These are phyloP conservation scores for Irpex sp. DNA, from an alignment of 1,284 basidiomycete species.

Conservation along the genomic window DNA sequence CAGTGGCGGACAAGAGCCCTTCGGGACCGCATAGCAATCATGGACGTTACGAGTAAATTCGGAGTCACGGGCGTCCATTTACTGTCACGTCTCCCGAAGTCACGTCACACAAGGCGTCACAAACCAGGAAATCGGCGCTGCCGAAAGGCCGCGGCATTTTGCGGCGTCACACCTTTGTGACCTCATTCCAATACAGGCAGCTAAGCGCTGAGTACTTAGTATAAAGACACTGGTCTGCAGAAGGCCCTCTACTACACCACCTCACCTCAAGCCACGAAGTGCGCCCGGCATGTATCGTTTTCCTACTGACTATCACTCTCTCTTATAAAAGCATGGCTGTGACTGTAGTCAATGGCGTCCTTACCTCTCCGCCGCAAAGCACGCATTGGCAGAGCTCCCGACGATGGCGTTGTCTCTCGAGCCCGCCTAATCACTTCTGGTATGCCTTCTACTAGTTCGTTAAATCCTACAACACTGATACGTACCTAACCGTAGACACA, in stretches of 20 bases:
- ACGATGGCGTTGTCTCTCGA: not conserved
- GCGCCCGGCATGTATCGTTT: not conserved
- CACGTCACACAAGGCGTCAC: not conserved
- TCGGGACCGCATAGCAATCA: not conserved
- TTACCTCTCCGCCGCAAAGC: not conserved
- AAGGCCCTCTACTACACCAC: too few relatives aligned
- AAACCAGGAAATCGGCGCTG: not conserved
- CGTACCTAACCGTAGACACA: not conserved
- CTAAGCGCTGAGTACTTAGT: not conserved
- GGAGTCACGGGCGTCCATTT: not conserved
- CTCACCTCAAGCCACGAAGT: not conserved
- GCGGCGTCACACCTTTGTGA: not conserved
- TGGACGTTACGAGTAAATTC: not conserved
- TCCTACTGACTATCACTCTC: not conserved
- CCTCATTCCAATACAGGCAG: not conserved
- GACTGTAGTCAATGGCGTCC: not conserved
- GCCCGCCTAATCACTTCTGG: too few relatives aligned
- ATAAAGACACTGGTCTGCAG: too few relatives aligned
- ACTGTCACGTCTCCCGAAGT: not conserved
- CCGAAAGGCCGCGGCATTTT: not conserved
- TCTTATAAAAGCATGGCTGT: not conserved
- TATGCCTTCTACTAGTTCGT: too few relatives aligned
- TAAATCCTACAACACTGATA: not conserved
- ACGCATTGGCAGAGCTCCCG: not conserved
- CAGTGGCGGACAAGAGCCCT: conserved; percentile 1